Evolutionary conservation across 2,329 filamentous ascomycete species (phyloP).

Genomic region (Aspergillus glaucus): DNA sequence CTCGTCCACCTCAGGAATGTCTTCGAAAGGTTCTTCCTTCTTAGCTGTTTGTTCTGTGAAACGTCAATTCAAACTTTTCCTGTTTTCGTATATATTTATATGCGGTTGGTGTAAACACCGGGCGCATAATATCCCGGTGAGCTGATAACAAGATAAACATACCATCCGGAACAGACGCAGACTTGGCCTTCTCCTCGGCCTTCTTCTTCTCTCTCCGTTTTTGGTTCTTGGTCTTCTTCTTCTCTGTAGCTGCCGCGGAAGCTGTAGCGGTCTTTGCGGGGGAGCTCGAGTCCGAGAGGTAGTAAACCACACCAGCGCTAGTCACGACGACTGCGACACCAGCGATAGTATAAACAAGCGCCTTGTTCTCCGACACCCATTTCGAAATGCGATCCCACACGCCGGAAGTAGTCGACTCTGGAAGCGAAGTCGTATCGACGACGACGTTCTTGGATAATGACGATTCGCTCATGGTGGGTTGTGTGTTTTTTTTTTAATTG

Average conservation of each 20-base stretch:
- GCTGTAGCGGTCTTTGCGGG: slow-evolving; percentile 24
- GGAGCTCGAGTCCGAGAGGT: slow-evolving; percentile 56
- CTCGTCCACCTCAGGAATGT: slow-evolving; percentile 60
- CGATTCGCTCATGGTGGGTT: slow-evolving; percentile 33
- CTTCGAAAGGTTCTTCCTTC: slow-evolving; percentile 52
- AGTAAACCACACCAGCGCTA: slow-evolving; percentile 88
- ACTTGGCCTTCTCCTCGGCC: slow-evolving; percentile 50
- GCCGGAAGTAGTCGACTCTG: slow-evolving; percentile 53
- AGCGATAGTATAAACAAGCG: slow-evolving; percentile 90
- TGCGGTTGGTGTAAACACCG: background rate
- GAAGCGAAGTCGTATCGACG: slow-evolving; percentile 35
- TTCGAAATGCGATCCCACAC: slow-evolving; percentile 83
- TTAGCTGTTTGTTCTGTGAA: slow-evolving; percentile 37
- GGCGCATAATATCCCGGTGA: slow-evolving; percentile 30
- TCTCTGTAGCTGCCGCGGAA: slow-evolving; percentile 35
- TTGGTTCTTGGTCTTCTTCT: slow-evolving; percentile 84
- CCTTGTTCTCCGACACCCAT: slow-evolving; percentile 95
- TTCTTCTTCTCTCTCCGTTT: slow-evolving; percentile 64
- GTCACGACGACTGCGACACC: slow-evolving; percentile 89
- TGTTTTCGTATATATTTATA: background rate
- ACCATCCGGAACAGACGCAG: slow-evolving; percentile 35
- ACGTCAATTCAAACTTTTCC: slow-evolving; percentile 16
- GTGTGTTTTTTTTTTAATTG: background rate
- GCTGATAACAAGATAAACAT: slow-evolving; percentile 17
- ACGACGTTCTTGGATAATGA: slow-evolving; percentile 34